Evolutionary conservation across 2,329 filamentous ascomycete species (phyloP).

Genomic region (Aaosphaeria arxii): DNA sequence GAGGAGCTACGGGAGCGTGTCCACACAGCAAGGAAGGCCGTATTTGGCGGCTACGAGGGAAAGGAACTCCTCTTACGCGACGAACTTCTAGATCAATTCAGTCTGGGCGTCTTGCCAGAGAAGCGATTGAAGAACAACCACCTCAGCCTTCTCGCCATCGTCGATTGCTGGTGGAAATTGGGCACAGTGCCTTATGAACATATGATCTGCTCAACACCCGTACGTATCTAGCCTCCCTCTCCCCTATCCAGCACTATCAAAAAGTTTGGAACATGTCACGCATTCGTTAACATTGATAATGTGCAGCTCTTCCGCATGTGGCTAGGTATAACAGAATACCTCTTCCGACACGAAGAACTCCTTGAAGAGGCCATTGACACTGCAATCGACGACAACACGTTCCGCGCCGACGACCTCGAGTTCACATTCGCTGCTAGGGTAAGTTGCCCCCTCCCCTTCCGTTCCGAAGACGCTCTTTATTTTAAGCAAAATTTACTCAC

Average conservation of each 20-base stretch:
- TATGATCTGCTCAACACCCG: slow-evolving; percentile 97
- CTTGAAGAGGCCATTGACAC: slow-evolving; percentile 83
- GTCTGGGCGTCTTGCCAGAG: slow-evolving; percentile 67
- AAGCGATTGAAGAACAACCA: slow-evolving; percentile 85
- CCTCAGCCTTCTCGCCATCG: slow-evolving; percentile 89
- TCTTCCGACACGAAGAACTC: slow-evolving; percentile 79
- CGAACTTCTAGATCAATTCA: slow-evolving; percentile 84
- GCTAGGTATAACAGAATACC: slow-evolving; percentile 93
- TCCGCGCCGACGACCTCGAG: slow-evolving; percentile 92
- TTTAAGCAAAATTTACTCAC: no score
- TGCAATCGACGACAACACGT: slow-evolving; percentile 84
- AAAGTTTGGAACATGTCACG: background rate
- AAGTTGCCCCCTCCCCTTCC: slow-evolving; percentile 9
- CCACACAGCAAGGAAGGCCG: slow-evolving; percentile 72
- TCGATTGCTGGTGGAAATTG: slow-evolving; percentile 95
- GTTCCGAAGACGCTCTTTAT: no score
- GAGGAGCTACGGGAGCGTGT: slow-evolving; percentile 73
- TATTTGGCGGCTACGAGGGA: slow-evolving; percentile 55
- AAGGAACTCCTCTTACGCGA: slow-evolving; percentile 71
- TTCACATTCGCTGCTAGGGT: slow-evolving; percentile 92
- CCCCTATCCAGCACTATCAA: background rate
- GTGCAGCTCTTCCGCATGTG: slow-evolving; percentile 81
- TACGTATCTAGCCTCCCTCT: slow-evolving; percentile 38
- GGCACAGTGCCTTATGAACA: slow-evolving; percentile 96
- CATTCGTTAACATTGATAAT: no score